Evolutionary conservation across 176 grass and related monocot species (phyloP), one percentile per base, ranked within the genome.

Genomic region (Carex littledalei): DNA sequence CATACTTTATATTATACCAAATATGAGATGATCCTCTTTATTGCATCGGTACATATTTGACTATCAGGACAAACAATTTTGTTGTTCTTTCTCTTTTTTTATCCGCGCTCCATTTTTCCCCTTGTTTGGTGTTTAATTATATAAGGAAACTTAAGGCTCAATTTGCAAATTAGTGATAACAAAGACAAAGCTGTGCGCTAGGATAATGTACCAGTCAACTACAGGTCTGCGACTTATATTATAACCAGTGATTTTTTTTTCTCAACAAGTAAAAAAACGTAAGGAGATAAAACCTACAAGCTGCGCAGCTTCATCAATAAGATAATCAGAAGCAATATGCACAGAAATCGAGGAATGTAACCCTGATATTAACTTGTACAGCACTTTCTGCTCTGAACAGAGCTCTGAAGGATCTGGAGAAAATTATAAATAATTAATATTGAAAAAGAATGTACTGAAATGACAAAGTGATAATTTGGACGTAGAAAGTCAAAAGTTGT

Each of bases 331-430:
- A 80, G 97, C 93, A 90, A 99, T 99, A 66, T 99, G 97, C 77
- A 96, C 91, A 84, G 97, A 99, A 88, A 99, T 99, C 79, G 93
- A 99, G 8, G 97, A 95, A 89, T 99, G 97, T 80, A 99, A 55
- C 56, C 97, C 93, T 37, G 97, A 96, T 85, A 99, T 99, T 60
- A 99, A 87, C 86, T 99, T 96, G 86, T 92, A 96, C 81, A 99
- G 37, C 8, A 88, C 90, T 86, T 94, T 96, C 85, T 92, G 91
- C 91, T 96, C 97, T 68, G 93, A 85, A 66, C 97, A 99, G 67
- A 92, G 61, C 85, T 96, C 91, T 49, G 91, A 95, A 83, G 97
- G 93, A 92, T 99, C 93, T 96, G 90, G 87, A 76, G 31, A 86
- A 53, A 79, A 80, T 54, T 3, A 57, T 57, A 57, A 26, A 34